Evolutionary conservation across 495 filamentous ascomycete species (phyloP).

Genomic region (Staphylotrichum tortipilum): DNA sequence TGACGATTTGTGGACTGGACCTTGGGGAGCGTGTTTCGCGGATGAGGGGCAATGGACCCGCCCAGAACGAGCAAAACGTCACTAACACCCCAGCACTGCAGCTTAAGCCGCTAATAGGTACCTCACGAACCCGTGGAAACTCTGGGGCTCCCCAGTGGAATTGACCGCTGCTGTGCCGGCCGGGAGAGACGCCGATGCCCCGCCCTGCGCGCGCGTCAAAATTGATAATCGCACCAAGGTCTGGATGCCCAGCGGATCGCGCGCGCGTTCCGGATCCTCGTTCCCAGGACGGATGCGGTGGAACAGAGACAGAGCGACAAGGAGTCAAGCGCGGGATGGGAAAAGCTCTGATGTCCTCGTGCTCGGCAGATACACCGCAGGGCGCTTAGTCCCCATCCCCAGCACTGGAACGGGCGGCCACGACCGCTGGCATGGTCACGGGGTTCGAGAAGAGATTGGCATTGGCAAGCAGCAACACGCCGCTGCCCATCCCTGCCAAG

Average conservation of each 20-base stretch:
- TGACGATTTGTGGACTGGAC: too few relatives aligned
- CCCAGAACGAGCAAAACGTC: background rate
- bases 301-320: background rate
- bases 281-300: slow-evolving; percentile 2
- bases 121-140: too few relatives aligned
- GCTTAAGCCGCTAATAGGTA: too few relatives aligned
- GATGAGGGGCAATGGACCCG: background rate
- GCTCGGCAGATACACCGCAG: slow-evolving; percentile 9
- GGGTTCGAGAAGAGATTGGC: slow-evolving; percentile 12
- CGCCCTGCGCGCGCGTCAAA: too few relatives aligned
- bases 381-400: too few relatives aligned
- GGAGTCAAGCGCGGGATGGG: too few relatives aligned
- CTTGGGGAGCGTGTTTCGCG: too few relatives aligned
- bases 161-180: slow-evolving; percentile 20
- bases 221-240: too few relatives aligned
- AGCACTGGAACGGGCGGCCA: background rate
- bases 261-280: background rate
- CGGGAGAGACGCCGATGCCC: too few relatives aligned
- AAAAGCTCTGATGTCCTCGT: slow-evolving; percentile 28
- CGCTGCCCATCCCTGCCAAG: slow-evolving; percentile 19
- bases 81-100: background rate
- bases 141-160: background rate
- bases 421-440: slow-evolving; percentile 14
- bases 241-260: background rate
- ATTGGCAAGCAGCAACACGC: slow-evolving; percentile 5